These are phyloP conservation scores for Venturia aucupariae DNA, from an alignment of 2,329 filamentous ascomycete genomes.

Conservation along the genomic window DNA sequence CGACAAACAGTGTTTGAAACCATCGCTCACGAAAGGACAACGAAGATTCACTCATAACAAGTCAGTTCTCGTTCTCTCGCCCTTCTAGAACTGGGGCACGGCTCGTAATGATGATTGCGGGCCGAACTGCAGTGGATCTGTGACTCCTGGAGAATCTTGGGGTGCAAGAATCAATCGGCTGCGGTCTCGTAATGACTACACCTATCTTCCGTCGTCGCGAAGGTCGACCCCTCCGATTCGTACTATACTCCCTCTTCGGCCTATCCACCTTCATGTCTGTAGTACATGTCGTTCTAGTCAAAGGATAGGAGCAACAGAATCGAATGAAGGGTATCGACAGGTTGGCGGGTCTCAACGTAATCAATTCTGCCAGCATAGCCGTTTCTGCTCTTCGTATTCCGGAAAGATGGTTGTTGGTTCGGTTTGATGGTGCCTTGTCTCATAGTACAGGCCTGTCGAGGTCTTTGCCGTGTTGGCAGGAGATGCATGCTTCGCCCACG, in stretches of 20 bases:
- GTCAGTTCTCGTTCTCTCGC: too few relatives aligned
- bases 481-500: conserved; percentile 1
- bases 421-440: conserved; percentile 73
- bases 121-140: not conserved
- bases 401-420: conserved; percentile 66
- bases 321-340: conserved; percentile 70
- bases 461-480: conserved; percentile 53
- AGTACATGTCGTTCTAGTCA: conserved; percentile 60
- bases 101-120: not conserved
- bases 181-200: conserved; percentile 65
- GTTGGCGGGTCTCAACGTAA: conserved; percentile 66
- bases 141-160: not conserved
- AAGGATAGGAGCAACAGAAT: conserved; percentile 57
- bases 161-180: conserved; percentile 51
- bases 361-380: conserved; percentile 79
- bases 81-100: not conserved
- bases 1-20: not conserved
- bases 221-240: conserved; percentile 76
- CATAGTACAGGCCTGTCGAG: conserved; percentile 74
- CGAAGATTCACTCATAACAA: too few relatives aligned
- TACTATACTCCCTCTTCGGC: conserved; percentile 85
- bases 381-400: conserved; percentile 83
- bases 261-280: conserved; percentile 76
- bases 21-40: not conserved
- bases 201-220: conserved; percentile 74